Percentiles rank a stretch among this genome's conserved stretches.
These are phyloP conservation scores for Lentinula guzmanii DNA, from an alignment of 768 basidiomycete species.

Conservation along the genomic window DNA sequence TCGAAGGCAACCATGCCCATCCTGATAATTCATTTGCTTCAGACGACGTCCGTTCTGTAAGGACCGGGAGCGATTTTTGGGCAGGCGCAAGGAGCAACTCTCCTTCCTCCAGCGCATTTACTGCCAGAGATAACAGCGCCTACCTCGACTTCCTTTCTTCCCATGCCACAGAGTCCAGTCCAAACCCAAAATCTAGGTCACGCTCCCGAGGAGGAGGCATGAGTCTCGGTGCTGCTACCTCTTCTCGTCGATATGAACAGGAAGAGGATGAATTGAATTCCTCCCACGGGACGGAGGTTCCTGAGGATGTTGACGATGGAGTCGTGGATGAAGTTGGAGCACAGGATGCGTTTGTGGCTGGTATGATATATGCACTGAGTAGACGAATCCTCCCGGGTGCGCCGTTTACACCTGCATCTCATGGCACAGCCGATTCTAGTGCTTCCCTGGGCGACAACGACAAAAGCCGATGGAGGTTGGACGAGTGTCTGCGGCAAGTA, in stretches of 20 bases:
- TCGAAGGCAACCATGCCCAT: background rate
- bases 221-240: background rate
- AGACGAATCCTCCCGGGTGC: conserved; percentile 64
- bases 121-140: conserved; percentile 23
- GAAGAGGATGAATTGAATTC: conserved; percentile 46
- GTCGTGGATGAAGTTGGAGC: conserved; percentile 70
- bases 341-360: conserved; percentile 79
- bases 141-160: conserved; percentile 11
- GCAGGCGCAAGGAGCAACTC: conserved; percentile 52
- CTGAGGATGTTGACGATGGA: conserved; percentile 33
- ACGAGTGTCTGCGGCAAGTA: conserved; percentile 72
- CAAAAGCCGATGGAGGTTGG: conserved; percentile 65
- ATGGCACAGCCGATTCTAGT: conserved; percentile 26
- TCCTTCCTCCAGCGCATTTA: conserved; percentile 52
- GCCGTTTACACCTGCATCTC: conserved; percentile 64
- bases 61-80: conserved; percentile 77
- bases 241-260: background rate
- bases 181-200: background rate
- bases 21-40: conserved; percentile 11
- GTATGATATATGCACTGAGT: conserved; percentile 81
- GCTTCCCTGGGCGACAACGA: conserved; percentile 28
- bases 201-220: background rate
- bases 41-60: conserved; percentile 36
- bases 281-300: conserved; percentile 55
- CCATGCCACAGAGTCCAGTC: conserved; percentile 8